Base-by-base conservation (phyloP, 768 basidiomycete species). In the Suillus plorans region DNA sequence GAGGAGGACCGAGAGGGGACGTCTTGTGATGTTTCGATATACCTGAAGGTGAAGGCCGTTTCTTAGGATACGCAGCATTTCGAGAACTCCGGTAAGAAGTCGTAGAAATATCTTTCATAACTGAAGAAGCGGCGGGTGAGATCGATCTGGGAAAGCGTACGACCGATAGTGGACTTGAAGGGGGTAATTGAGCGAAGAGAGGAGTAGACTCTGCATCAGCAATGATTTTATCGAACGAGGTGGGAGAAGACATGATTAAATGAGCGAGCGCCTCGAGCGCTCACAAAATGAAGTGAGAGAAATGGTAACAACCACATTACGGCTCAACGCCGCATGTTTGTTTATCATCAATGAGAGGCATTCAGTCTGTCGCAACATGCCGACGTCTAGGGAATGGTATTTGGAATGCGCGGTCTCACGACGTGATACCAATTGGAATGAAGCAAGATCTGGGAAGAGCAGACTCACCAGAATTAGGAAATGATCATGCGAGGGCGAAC, bases 31-130 rank as follows among this genome's bases (percentile, higher is more conserved):
- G 73, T 76, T 93, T 94, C 55, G 84, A 83, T 67, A 94, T 80
- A 73, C 92, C 91, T 78, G 90, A 79, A 49, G 91, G 91, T 25
- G 92, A 92, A 22, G 92, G 92, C 64, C 90, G 90, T 77, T 90
- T 94, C 88, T 89, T 92, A 58, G 89, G 89, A 72, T 94, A 94
- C 69, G 88, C 82, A 62, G 85, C 78, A 67, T 85, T 84, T 75
- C 89, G 85, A 68, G 87, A 82, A 72, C 84, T 82, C 70, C 83
- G 85, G 76, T 80, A 86, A 34, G 85, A 82, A 71, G 86, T 77
- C 55, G 76, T 78, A 39, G 89, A 85, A 67, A 85, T 80, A 80
- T 93, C 91, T 83, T 94, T 94, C 92, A 94, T 94, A 78, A 82
- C 81, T 81, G 69, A 58, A 63, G 63, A 22, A 20, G 71, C 41